These are phyloP conservation scores for Schizochytrium sp. DNA, from an alignment of 108 stramenopile genomes.

Conservation along the genomic window DNA sequence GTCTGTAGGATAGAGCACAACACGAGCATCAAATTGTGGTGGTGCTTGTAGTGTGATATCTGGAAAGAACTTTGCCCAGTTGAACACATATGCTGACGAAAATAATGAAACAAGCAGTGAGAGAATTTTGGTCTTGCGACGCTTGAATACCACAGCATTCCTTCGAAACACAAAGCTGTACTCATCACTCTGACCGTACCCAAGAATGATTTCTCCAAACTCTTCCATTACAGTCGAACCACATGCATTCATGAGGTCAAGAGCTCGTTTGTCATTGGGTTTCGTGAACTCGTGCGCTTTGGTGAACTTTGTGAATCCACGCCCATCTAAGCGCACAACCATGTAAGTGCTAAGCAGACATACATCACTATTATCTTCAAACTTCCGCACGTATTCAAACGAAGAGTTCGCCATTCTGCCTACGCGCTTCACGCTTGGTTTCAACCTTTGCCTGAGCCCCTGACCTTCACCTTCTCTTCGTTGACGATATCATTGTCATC, in stretches of 20 bases:
- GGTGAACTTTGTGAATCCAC: conserved; percentile 70
- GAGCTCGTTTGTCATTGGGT: conserved; percentile 70
- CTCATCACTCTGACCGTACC: conserved; percentile 73
- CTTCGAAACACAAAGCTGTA: conserved; percentile 71
- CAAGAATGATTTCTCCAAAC: conserved; percentile 70
- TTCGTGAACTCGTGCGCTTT: conserved; percentile 68
- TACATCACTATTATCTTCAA: conserved; percentile 65
- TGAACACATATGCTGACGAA: conserved; percentile 69
- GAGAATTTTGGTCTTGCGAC: conserved; percentile 65
- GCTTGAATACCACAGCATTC: conserved; percentile 67
- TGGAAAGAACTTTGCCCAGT: conserved; percentile 70
- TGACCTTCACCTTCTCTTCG: no score
- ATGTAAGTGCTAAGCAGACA: conserved; percentile 68
- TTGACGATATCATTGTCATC: no score
- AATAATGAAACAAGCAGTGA: conserved; percentile 69
- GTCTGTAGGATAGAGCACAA: conserved; percentile 65
- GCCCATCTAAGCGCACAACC: conserved; percentile 67
- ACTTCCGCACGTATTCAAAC: conserved; percentile 72
- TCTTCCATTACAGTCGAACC: conserved; percentile 67
- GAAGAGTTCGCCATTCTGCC: conserved; percentile 68
- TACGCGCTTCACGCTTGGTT: no score
- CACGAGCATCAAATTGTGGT: conserved; percentile 68
- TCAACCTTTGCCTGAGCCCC: no score
- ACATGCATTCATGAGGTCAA: conserved; percentile 67
- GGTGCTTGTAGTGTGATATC: conserved; percentile 63